Evolutionary conservation across 176 grass and related monocot genomes (phyloP).

Genomic region (Musa troglodytarum): DNA sequence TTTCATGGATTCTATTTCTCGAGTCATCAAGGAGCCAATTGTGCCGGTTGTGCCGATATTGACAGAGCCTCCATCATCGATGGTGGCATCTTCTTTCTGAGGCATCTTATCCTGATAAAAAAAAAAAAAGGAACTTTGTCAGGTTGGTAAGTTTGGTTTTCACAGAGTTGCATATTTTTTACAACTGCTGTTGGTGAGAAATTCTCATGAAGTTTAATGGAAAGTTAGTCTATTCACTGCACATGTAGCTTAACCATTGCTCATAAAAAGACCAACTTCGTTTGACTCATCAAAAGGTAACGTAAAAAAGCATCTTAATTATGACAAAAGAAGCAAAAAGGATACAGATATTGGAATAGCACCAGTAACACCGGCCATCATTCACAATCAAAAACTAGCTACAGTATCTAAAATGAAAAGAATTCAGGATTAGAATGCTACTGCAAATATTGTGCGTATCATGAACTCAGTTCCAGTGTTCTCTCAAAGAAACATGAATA

Average conservation of each 20-base stretch:
- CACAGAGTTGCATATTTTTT: neutral
- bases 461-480: too few relatives aligned
- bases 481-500: too few relatives aligned
- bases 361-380: too few relatives aligned
- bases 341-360: too few relatives aligned
- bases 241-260: neutral
- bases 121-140: neutral
- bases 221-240: neutral
- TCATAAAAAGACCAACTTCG: neutral
- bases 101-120: neutral
- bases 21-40: slow-evolving; percentile 72
- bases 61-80: slow-evolving; percentile 16
- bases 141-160: neutral
- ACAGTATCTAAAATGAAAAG: too few relatives aligned
- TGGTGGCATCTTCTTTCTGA: neutral
- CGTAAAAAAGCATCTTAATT: neutral
- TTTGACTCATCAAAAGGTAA: neutral
- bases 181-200: neutral
- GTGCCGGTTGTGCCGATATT: slow-evolving; percentile 77
- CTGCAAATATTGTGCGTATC: too few relatives aligned
- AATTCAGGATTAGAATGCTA: too few relatives aligned
- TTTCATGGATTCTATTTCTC: slow-evolving; percentile 59
- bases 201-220: neutral
- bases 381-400: too few relatives aligned
- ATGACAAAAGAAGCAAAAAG: too few relatives aligned